Percentiles rank a stretch among this genome's conserved stretches.
phyloP scores from a whole-genome alignment of 345 rosid genomes.

The Erysimum cheiranthoides region DNA sequence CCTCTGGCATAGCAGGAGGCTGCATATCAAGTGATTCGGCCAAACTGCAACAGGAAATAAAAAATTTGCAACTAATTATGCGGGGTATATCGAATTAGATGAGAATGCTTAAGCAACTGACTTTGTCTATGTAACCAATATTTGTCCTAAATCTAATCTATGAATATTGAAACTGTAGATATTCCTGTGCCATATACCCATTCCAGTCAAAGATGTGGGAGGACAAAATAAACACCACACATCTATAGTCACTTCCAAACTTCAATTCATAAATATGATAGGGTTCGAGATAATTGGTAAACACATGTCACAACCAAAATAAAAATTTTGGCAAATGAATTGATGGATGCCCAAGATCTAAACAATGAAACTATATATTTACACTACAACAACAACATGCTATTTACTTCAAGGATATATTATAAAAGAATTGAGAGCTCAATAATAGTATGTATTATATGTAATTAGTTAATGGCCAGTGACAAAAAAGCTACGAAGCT shows the following conservation, averaged over 20 bases:
- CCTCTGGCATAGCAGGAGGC: constrained; percentile 98
- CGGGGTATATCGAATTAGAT: constrained; percentile 9
- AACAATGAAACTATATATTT: constrained; percentile 1
- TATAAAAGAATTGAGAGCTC: constrained; percentile 13
- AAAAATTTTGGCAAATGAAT: constrained; percentile 3
- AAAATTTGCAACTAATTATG: constrained; percentile 7
- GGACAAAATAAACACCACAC: constrained; percentile 1
- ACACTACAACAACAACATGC: background rate
- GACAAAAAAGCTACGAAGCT: constrained; percentile 36
- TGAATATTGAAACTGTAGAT: constrained; percentile 15
- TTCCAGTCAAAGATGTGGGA: constrained; percentile 24
- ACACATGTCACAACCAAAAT: constrained; percentile 14
- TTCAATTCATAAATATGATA: background rate
- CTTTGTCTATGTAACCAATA: constrained; percentile 6
- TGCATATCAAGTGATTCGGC: constrained; percentile 99
- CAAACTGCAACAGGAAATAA: constrained; percentile 56
- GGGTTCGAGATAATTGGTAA: constrained; percentile 4
- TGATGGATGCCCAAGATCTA: constrained; percentile 10
- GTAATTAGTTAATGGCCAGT: constrained; percentile 14
- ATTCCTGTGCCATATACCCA: constrained; percentile 13
- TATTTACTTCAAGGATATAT: constrained; percentile 19
- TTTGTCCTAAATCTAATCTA: constrained; percentile 7
- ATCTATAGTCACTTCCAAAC: constrained; percentile 27
- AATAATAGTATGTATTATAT: constrained; percentile 15
- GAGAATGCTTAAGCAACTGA: constrained; percentile 22